Base-by-base conservation (phyloP, 2,329 filamentous ascomycete genomes). In the Lecanoromycetidae sp. region DNA sequence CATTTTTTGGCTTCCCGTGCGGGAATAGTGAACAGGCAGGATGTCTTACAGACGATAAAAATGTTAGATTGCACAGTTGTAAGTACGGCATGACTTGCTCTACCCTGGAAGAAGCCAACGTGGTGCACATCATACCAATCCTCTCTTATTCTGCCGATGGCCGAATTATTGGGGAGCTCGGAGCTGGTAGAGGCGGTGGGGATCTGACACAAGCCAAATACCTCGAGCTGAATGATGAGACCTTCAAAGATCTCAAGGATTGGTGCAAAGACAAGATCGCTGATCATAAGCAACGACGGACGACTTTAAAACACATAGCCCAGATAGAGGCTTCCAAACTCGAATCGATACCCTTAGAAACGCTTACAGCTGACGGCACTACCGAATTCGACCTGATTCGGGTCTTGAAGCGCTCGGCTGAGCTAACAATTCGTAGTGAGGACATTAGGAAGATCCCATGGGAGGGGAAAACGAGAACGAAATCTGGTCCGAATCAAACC, bases 11-110 rank as follows among this genome's bases (percentile, higher is more conserved):
- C 0, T 90, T 82, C 58, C 71, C 74, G 46, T 79, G 82, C 42
- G 88, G 84, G 2, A 94, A 95, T 56, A 71, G 71, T 1, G 65
- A 70, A 10, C 76, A 84, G 26, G 62, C 71, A 0, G 87, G 87
- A 2, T 91, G 82, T 57, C 66, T 95, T 22, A 93, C 84, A 0
- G 66, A 67, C 0, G 69, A 81, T 20, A 61, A 73, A 20, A 66
- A 68, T 17, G 78, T 77, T 0, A 77, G 82, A 2, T 70, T 96
- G 5, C 90, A 96, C 61, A 93, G 86, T 57, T 95, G 90, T 56
- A 87, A 94, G 57, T 81, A 77, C 52, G 84, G 80, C 12, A 56
- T 62, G 13, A 57, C 59, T 55, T 80, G 69, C 53, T 59, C 61
- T 5, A 60, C 54, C 8, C 61, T 63, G 42, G 66, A 66, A 30